A percentile compares a stretch with the other conserved stretches of the same genome.
Conservation (phyloP, 768 basidiomycete species). For the Rossbeevera mucosa region DNA sequence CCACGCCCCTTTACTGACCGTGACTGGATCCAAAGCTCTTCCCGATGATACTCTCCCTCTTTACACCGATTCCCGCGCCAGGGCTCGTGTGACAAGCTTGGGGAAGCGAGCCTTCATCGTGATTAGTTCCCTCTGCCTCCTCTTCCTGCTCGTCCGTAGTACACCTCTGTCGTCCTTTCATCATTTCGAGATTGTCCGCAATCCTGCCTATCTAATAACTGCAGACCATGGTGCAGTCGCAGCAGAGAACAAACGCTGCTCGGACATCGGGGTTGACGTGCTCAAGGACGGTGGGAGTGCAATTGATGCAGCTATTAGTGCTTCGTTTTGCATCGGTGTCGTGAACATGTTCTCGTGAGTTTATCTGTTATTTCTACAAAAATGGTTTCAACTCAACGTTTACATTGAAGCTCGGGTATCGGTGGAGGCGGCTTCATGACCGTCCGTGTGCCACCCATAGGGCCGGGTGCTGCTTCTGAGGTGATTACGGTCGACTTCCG, state of each 20-base stretch:
- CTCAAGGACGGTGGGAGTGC: conserved; percentile 86
- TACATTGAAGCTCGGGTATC: conserved; percentile 58
- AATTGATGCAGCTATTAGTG: conserved; percentile 79
- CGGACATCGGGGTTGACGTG: conserved; percentile 73
- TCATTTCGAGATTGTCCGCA: conserved; percentile 25
- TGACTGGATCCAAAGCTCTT: not conserved
- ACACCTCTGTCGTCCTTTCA: not conserved
- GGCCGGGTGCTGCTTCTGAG: conserved; percentile 43
- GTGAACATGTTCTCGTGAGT: conserved; percentile 89
- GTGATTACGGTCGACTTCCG: conserved; percentile 82
- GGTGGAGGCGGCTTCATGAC: conserved; percentile 90
- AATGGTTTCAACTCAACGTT: not conserved
- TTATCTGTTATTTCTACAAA: not conserved
- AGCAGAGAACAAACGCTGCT: conserved; percentile 82
- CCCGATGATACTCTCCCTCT: conserved; percentile 17
- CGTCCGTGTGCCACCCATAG: conserved; percentile 62
- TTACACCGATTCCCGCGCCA: conserved; percentile 6
- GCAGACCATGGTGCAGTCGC: conserved; percentile 85
- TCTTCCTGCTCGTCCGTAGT: conserved; percentile 7
- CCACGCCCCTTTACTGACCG: not conserved
- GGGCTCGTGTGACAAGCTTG: not conserved
- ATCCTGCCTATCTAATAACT: conserved; percentile 53
- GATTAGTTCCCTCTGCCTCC: conserved; percentile 10
- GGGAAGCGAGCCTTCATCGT: conserved; percentile 13
- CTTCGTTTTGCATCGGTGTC: conserved; percentile 74